Percentiles rank a stretch among this genome's conserved stretches.
Evolutionary conservation across 805 yeast genomes (phyloP).

Genomic region (Schizosaccharomyces osmophilus): DNA sequence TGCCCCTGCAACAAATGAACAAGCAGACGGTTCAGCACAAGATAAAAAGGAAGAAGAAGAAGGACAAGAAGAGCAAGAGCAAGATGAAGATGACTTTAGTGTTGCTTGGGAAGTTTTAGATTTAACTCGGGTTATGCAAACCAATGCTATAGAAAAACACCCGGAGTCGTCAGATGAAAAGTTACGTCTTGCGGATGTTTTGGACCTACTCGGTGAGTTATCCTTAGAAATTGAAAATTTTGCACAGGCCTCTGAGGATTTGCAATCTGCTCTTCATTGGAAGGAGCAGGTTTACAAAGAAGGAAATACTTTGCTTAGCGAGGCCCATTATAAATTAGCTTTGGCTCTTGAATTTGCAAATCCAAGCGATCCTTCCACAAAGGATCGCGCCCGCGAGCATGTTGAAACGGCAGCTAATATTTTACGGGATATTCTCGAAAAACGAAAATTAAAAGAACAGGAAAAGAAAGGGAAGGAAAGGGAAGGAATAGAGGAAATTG

Average conservation of each 20-base stretch:
- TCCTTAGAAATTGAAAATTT: conserved; percentile 67
- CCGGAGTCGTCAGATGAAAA: conserved; percentile 16
- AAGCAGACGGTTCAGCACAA: conserved; percentile 12
- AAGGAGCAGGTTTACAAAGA: conserved; percentile 27
- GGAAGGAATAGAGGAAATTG: neutral
- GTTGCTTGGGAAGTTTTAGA: conserved; percentile 73
- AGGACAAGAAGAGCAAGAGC: conserved; percentile 1
- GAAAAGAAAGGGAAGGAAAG: neutral
- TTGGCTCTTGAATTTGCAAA: conserved; percentile 45
- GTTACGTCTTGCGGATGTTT: conserved; percentile 42
- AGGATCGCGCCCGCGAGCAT: neutral
- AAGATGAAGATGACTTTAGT: conserved; percentile 49
- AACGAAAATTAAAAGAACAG: too few relatives aligned
- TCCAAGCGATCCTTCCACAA: neutral
- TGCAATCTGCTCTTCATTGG: conserved; percentile 30
- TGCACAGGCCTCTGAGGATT: conserved; percentile 49
- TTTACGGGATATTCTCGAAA: neutral
- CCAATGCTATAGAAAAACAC: conserved; percentile 14
- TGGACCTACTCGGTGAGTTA: conserved; percentile 67
- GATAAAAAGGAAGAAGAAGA: conserved; percentile 14
- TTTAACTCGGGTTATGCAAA: conserved; percentile 39
- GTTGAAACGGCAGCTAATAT: neutral
- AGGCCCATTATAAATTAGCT: conserved; percentile 58
- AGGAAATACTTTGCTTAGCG: conserved; percentile 24
- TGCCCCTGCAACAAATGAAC: conserved; percentile 18